Evolutionary conservation across 2,329 filamentous ascomycete genomes (phyloP).

Genomic region (Ceratocystis diversiconidia): DNA sequence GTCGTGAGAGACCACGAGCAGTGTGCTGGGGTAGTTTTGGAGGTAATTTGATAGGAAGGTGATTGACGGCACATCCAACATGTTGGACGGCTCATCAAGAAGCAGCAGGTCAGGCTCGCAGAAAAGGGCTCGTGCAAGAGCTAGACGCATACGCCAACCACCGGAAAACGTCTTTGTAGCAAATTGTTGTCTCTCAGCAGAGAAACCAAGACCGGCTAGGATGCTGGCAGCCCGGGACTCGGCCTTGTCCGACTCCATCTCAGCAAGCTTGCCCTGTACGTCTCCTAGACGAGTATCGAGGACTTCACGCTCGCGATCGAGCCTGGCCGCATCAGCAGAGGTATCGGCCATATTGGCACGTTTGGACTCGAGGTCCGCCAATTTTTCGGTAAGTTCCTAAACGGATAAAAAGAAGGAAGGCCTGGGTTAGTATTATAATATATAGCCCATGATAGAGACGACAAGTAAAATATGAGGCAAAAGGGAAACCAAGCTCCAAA

Average conservation of each 20-base stretch:
- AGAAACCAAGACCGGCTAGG: slow-evolving; percentile 92
- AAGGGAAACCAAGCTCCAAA: not conserved
- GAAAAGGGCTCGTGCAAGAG: slow-evolving; percentile 86
- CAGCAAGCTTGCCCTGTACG: slow-evolving; percentile 77
- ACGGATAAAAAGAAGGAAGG: not conserved
- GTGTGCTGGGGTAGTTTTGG: slow-evolving; percentile 82
- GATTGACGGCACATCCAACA: slow-evolving; percentile 99
- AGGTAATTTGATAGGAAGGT: slow-evolving; percentile 95
- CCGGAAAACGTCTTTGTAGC: slow-evolving; percentile 97
- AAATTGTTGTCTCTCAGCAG: slow-evolving; percentile 75
- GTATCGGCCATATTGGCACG: slow-evolving; percentile 76
- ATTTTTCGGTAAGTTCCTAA: slow-evolving; percentile 60
- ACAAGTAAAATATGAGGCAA: not conserved
- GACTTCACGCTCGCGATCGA: slow-evolving; percentile 79
- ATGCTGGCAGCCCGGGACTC: slow-evolving; percentile 93
- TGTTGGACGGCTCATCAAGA: slow-evolving; percentile 98
- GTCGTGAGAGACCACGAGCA: slow-evolving; percentile 96
- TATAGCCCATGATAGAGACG: not conserved
- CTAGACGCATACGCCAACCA: slow-evolving; percentile 98
- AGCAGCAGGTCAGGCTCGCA: slow-evolving; percentile 92
- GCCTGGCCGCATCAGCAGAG: slow-evolving; percentile 68
- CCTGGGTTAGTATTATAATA: not conserved
- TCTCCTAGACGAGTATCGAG: slow-evolving; percentile 84
- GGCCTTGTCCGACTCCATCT: slow-evolving; percentile 99
- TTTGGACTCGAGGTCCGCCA: slow-evolving; percentile 64